A percentile compares a stretch with the other conserved stretches of the same genome.
phyloP scores from a whole-genome alignment of 164 flowering plant genomes.

The Magnolia changhungtana region DNA sequence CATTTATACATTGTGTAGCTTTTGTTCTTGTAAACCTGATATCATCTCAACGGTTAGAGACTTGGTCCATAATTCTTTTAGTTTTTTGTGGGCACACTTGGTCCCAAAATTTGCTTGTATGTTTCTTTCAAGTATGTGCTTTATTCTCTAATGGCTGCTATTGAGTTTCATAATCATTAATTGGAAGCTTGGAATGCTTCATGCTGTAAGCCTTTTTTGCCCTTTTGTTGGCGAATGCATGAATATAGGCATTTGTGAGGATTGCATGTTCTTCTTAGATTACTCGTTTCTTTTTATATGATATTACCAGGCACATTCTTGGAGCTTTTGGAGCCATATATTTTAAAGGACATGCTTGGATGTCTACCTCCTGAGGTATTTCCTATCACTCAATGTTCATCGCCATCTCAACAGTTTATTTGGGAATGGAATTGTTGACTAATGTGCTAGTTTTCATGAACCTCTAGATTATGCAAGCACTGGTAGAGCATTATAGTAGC shows the following conservation, averaged over 20 bases:
- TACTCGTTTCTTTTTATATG: neutral
- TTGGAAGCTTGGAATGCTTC: neutral
- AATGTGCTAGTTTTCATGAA: neutral
- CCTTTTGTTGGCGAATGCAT: no score
- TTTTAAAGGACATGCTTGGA: constrained; percentile 95
- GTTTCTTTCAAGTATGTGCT: neutral
- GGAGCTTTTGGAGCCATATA: constrained; percentile 98
- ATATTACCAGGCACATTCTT: constrained; percentile 67
- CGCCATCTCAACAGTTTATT: neutral
- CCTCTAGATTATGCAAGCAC: constrained; percentile 91
- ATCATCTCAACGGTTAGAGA: no score
- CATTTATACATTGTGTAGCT: no score
- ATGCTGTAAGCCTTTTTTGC: no score
- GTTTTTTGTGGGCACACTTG: neutral
- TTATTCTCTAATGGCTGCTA: no score
- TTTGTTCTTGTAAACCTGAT: no score
- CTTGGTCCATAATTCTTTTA: no score
- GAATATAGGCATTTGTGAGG: neutral
- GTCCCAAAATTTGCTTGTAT: neutral
- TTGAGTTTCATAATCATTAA: neutral
- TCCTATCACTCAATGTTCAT: neutral
- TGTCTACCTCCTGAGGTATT: constrained; percentile 85
- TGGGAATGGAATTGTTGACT: neutral
- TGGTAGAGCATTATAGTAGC: constrained; percentile 92
- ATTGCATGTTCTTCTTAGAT: neutral